Evolutionary conservation across 2,329 filamentous ascomycete species (phyloP).

Genomic region (Polytolypa hystricis): DNA sequence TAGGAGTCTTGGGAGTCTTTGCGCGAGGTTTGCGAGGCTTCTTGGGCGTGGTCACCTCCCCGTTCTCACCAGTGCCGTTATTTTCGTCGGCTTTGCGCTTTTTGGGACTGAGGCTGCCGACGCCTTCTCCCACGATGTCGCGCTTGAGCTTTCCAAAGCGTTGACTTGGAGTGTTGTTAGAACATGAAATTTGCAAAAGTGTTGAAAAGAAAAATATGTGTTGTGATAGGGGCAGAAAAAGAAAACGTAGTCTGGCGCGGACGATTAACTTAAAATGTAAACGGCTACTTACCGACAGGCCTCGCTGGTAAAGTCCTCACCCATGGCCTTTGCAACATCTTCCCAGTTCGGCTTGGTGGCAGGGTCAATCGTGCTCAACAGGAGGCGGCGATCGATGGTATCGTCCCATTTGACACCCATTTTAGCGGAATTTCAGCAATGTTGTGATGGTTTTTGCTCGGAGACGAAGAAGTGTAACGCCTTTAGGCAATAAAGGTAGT

Average conservation of each 20-base stretch:
- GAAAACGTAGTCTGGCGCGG: neutral
- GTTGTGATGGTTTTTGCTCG: too few relatives aligned
- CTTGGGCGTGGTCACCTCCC: slow-evolving; percentile 6
- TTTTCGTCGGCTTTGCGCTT: slow-evolving; percentile 5
- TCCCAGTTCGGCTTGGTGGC: slow-evolving; percentile 13
- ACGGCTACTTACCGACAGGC: slow-evolving; percentile 14
- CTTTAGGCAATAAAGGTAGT: too few relatives aligned
- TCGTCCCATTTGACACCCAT: slow-evolving; percentile 13
- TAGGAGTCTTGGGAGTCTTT: too few relatives aligned
- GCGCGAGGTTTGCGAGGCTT: slow-evolving; percentile 6
- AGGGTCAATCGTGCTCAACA: slow-evolving; percentile 11
- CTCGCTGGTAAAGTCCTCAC: slow-evolving; percentile 12
- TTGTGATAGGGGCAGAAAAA: neutral
- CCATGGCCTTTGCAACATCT: slow-evolving; percentile 11
- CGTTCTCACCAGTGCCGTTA: neutral
- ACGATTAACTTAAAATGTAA: slow-evolving; percentile 1
- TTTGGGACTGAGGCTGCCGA: slow-evolving; percentile 2
- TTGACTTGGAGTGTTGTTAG: slow-evolving; percentile 5
- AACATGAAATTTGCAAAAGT: neutral
- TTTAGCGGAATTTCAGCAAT: too few relatives aligned
- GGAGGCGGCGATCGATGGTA: slow-evolving; percentile 11
- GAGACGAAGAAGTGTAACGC: too few relatives aligned
- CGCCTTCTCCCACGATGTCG: neutral
- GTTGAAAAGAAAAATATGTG: neutral
- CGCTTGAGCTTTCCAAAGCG: slow-evolving; percentile 11